These are phyloP conservation scores for Geranomyces michiganensis DNA, from an alignment of 192 early-diverging fungal species.

Conservation along the genomic window DNA sequence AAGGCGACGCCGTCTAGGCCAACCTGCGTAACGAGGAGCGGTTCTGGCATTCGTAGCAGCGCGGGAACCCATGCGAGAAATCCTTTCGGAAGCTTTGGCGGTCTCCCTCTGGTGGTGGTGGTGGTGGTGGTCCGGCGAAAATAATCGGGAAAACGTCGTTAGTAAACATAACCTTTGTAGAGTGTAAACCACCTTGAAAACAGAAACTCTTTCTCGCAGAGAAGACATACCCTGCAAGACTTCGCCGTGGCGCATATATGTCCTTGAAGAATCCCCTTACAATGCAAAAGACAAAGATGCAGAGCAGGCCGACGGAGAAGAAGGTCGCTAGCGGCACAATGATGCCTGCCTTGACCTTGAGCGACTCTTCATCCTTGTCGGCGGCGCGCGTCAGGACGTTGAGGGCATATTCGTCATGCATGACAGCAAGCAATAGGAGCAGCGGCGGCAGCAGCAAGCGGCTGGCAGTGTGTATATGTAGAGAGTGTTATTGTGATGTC, in stretches of 20 bases:
- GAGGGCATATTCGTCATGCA: no score
- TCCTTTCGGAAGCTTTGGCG: constrained; percentile 44
- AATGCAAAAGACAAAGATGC: constrained; percentile 50
- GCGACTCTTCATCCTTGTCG: background rate
- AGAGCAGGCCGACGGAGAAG: constrained; percentile 42
- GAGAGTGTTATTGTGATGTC: no score
- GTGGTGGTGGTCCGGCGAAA: no score
- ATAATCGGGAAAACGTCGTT: no score
- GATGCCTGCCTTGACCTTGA: constrained; percentile 26
- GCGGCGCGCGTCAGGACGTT: no score
- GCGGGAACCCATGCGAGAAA: constrained; percentile 43
- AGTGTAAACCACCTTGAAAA: no score
- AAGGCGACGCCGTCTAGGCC: constrained; percentile 57
- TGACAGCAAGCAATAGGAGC: no score
- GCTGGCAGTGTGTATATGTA: no score
- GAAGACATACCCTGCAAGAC: constrained; percentile 34
- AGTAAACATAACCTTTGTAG: no score
- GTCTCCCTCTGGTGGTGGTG: constrained; percentile 44
- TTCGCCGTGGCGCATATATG: constrained; percentile 51
- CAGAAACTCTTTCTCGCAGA: no score
- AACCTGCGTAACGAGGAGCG: constrained; percentile 49
- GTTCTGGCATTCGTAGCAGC: constrained; percentile 39
- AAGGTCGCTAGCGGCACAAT: constrained; percentile 46
- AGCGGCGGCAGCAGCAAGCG: no score
- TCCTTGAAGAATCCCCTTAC: constrained; percentile 44